These are phyloP conservation scores for Lithospermum erythrorhizon DNA, from an alignment of 257 asterid species.

Conservation along the genomic window DNA sequence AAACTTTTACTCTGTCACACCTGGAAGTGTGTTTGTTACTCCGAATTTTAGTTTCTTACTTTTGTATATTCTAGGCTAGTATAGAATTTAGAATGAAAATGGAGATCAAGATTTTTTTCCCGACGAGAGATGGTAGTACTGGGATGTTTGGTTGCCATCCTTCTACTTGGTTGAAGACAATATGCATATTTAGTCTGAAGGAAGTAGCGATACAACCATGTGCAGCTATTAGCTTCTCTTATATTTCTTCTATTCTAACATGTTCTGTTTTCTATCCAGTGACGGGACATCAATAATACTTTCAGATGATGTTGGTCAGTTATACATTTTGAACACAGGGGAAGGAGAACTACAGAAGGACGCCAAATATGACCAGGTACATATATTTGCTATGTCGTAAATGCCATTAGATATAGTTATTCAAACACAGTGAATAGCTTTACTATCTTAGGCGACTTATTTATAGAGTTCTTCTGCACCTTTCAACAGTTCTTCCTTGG, in stretches of 20 bases:
- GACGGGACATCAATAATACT: constrained; percentile 96
- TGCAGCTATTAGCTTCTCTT: no score
- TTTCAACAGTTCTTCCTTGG: constrained; percentile 81
- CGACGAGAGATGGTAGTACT: no score
- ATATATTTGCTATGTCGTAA: constrained; percentile 2
- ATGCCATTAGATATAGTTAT: constrained; percentile 5
- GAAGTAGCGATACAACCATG: no score
- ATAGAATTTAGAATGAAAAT: no score
- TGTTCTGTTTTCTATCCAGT: constrained; percentile 27
- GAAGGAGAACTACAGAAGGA: constrained; percentile 93
- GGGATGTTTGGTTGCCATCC: no score
- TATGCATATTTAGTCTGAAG: no score
- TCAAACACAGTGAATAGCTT: constrained; percentile 6
- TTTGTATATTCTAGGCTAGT: no score
- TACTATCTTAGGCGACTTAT: not conserved
- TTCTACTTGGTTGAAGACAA: no score
- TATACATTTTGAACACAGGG: constrained; percentile 79
- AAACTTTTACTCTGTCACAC: no score
- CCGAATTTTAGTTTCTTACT: no score
- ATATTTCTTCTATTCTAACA: not conserved
- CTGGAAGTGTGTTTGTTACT: no score
- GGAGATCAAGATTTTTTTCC: no score
- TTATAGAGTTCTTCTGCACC: constrained; percentile 17
- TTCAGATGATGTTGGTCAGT: constrained; percentile 91
- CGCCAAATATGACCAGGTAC: constrained; percentile 91